A percentile compares a stretch with the other conserved stretches of the same genome.
Conservation (phyloP, 225 moss, liverwort and hornwort species). For the Marchantia polymorpha region DNA sequence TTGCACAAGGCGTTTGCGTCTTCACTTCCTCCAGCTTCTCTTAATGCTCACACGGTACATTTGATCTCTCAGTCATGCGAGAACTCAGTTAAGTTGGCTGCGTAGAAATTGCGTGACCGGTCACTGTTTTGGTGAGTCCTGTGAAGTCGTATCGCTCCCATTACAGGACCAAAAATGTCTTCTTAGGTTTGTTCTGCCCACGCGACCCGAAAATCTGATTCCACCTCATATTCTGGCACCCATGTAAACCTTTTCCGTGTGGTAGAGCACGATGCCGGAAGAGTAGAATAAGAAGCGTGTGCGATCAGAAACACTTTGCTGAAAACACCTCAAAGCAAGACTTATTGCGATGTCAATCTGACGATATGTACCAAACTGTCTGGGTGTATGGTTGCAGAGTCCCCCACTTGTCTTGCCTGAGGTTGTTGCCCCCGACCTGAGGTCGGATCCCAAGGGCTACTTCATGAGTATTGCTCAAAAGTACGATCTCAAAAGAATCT, state of each 20-base stretch:
- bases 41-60: no score
- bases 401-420: not conserved
- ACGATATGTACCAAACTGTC: no score
- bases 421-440: constrained; percentile 3
- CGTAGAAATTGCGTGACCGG: not conserved
- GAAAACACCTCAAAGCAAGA: not conserved
- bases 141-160: not conserved
- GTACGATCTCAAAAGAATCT: constrained; percentile 42
- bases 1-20: not conserved
- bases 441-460: constrained; percentile 13
- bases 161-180: not conserved
- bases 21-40: not conserved
- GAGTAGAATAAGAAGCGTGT: not conserved
- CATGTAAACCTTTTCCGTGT: not conserved
- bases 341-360: not conserved
- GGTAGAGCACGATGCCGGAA: not conserved
- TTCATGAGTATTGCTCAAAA: constrained; percentile 29
- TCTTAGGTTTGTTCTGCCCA: not conserved
- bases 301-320: not conserved
- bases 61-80: not conserved
- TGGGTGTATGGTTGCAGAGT: constrained; percentile 25
- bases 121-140: not conserved
- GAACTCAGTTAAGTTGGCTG: not conserved
- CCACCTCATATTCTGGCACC: not conserved
- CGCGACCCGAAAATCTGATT: not conserved